Base-by-base conservation (phyloP, 2,329 filamentous ascomycete species). In the Aspergillus proliferans region DNA sequence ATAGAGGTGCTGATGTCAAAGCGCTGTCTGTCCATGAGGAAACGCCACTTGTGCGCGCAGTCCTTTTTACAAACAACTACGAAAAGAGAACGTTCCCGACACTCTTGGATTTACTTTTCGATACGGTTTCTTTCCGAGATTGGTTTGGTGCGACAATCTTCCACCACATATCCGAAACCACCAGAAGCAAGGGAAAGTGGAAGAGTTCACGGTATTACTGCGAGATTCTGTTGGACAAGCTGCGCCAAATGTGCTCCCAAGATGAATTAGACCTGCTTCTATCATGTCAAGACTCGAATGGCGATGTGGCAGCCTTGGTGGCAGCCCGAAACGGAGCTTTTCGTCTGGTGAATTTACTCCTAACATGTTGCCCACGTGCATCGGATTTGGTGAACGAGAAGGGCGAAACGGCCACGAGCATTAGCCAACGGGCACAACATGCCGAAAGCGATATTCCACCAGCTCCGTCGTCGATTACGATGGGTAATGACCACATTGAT, bases 21-120 rank as follows among this genome's bases (percentile, higher is more conserved):
- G 83, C 85, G 2, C 79, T 85, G 47, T 91, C 90, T 49, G 72
- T 81, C 6, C 68, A 73, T 46, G 86, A 86, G 49, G 92, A 97
- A 70, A 97, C 93, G 0, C 92, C 93, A 0, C 81, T 98, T 33
- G 96, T 98, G 82, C 86, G 91, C 40, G 87, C 89, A 5, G 91
- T 97, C 48, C 82, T 94, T 64, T 98, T 97, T 69, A 97, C 92
- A 42, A 98, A 98, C 69, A 95, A 93, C 66, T 93, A 85, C 67
- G 93, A 97, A 67, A 95, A 93, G 71, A 83, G 89, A 57, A 91
- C 88, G 0, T 96, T 97, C 72, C 87, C 89, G 0, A 80, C 80
- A 19, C 84, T 98, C 48, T 83, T 95, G 59, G 86, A 87, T 56
- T 83, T 95, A 54, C 79, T 98, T 3, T 83, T 91, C 46, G 82